These are phyloP conservation scores for Verticillium tricorpus DNA, from an alignment of 2,329 filamentous ascomycete genomes.

Conservation along the genomic window DNA sequence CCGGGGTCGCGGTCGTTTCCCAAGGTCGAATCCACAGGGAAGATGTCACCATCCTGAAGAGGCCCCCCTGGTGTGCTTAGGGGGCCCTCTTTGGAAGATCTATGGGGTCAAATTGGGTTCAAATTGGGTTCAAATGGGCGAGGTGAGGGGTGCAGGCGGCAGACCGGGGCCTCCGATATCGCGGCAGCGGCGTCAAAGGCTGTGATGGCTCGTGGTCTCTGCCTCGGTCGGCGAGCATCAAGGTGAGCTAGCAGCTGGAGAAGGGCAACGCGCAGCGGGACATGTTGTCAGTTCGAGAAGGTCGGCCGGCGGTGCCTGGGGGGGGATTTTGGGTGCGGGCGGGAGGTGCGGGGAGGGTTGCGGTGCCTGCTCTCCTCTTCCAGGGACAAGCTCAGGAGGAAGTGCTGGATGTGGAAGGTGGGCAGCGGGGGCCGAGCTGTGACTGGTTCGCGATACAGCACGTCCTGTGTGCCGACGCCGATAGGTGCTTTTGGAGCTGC, in stretches of 20 bases:
- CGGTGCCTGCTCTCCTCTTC: neutral
- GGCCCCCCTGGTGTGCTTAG: too few species aligned
- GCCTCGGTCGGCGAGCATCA: neutral
- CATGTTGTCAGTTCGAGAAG: neutral
- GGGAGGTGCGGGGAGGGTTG: slow-evolving; percentile 3
- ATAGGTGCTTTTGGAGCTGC: neutral
- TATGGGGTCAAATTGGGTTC: too few species aligned
- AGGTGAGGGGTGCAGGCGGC: neutral
- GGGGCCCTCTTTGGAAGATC: too few species aligned
- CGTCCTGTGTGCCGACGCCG: neutral
- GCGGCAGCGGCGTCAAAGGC: neutral
- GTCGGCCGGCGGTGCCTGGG: neutral
- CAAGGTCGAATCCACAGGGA: neutral
- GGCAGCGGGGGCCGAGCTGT: neutral
- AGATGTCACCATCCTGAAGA: neutral
- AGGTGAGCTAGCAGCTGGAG: neutral
- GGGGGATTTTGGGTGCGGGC: neutral
- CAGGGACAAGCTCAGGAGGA: slow-evolving; percentile 5
- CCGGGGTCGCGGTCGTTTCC: neutral
- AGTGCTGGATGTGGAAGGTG: slow-evolving; percentile 2
- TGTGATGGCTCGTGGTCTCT: neutral
- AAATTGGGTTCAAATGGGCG: too few species aligned
- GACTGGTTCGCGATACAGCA: neutral
- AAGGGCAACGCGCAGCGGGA: neutral
- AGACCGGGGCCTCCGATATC: neutral